Evolutionary conservation across 192 early-diverging fungal species (phyloP), one percentile per base, ranked within the genome.

Genomic region (Gorgonomyces haynaldii): DNA sequence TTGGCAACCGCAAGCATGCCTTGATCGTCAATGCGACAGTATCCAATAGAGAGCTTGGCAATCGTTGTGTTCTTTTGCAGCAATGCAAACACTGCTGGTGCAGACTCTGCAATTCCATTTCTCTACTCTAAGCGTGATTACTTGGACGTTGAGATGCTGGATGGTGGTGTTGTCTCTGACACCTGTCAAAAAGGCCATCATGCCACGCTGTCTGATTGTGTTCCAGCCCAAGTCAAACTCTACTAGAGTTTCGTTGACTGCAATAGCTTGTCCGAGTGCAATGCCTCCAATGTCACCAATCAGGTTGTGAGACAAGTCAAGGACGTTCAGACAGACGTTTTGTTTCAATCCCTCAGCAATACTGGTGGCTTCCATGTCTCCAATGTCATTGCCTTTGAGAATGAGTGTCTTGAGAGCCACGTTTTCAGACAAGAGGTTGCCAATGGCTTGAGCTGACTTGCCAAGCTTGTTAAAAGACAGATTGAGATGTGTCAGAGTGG

Each of bases 181-280:
- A 43, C 51, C 55, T 7, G 22, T 61, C 4, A 75, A 52, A 35
- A 75, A 58, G 1, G 62, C 72, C 9, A 44, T 56, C 16, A 68
- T 53, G 0, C 72, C 72, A 10, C 59, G 37, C 10, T 42, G 45
- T 13, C 72, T 48, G 15, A 70, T 70, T 21, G 58, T 24, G 52
- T 70, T 70, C 72, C 67, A 70, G 9, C 45, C 53, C 30, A 76
- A 21, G 58, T 69, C 65, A 7, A 76, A 50, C 24, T 76, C 73
- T 51, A 52, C 58, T 28, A 76, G 36, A 0, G 42, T 35, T 40
- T 71, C 73, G 38, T 76, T 76, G 10, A 45, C 36, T 1, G 30
- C 34, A 1, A 76, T 15, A 1, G 62, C 73, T 7, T 51, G 32
- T 17, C 73, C 73, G 37, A 76, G 51, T 1, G 66, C 65, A 39